Evolutionary conservation across 108 stramenopile species (phyloP), one percentile per base, ranked within the genome.

Genomic region (Conticribra guillardii): DNA sequence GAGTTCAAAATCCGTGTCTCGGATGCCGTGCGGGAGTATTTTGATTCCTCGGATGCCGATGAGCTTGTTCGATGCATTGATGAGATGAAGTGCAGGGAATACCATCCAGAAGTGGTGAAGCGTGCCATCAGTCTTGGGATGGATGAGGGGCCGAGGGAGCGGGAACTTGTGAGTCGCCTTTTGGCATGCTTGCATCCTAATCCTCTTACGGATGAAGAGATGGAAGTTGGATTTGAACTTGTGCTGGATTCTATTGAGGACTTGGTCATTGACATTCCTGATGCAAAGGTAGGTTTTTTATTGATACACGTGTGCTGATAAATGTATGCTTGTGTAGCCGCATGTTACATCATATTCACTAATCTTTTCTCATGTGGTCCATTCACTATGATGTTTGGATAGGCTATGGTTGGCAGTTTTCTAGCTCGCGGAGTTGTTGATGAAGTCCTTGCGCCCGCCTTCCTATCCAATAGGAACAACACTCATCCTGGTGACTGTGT

Each of bases 351-450:
- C 11, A 37, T 37, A 11, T 37, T 2, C 24, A 24, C 62, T 49
- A 14, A 27, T 56, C 7, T 45, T 19, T 44, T n/a, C 47, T 23
- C 24, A 0, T 0, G 5, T 32, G 17, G 49, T 49, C 18, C 48
- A 32, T 44, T 31, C 7, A 17, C n/a, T n/a, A n/a, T n/a, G n/a
- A n/a, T n/a, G n/a, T n/a, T n/a, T n/a, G n/a, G 14, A 41, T n/a
- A 91, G 90, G 74, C 80, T 11, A 91, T 91, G 81, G 85, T 96
- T 17, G 90, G 91, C 0, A 79, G 78, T 52, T 98, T 97, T 73
- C 66, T 97, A 21, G 97, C 97, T 3, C 87, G 97, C 3, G 97
- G 96, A 8, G 96, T 98, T 11, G 91, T 94, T 18, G 97, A 98
- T 70, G 97, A 98, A 69, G 92, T 98, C 30, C 72, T 98, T 16